phyloP scores from a whole-genome alignment of 2,329 filamentous ascomycete genomes.

The Colletotrichum spaethianum region DNA sequence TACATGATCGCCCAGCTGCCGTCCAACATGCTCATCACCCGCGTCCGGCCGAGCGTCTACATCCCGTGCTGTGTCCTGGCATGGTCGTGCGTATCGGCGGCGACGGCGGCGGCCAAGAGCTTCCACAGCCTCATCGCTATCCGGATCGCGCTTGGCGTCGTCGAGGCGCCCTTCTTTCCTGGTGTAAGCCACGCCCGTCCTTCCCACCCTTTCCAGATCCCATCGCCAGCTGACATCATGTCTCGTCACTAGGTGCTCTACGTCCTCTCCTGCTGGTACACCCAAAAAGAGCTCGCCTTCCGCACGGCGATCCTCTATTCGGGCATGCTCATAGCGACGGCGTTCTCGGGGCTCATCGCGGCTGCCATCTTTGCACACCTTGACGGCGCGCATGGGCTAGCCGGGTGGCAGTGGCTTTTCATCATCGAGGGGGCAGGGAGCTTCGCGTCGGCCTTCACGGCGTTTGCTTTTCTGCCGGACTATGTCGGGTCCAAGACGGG shows the following conservation, averaged over 20 bases:
- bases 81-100: conserved; percentile 40
- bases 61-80: conserved; percentile 42
- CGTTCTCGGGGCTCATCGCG: conserved; percentile 61
- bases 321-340: conserved; percentile 47
- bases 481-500: conserved; percentile 41
- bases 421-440: conserved; percentile 72
- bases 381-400: conserved; percentile 67
- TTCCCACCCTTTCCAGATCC: neutral
- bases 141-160: conserved; percentile 28
- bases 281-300: conserved; percentile 39
- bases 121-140: conserved; percentile 33
- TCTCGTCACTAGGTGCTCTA: conserved; percentile 41
- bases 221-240: neutral
- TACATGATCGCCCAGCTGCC: conserved; percentile 44
- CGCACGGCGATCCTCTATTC: conserved; percentile 39
- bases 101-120: conserved; percentile 35
- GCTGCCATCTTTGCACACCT: conserved; percentile 56
- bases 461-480: conserved; percentile 45
- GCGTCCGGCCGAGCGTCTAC: conserved; percentile 43
- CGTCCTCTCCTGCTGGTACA: conserved; percentile 39
- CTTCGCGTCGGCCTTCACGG: conserved; percentile 42
- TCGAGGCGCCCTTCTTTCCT: conserved; percentile 40
- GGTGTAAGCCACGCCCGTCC: conserved; percentile 30
- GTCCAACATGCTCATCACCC: conserved; percentile 45
- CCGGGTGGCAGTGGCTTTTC: conserved; percentile 79